phyloP scores from a whole-genome alignment of 2,329 filamentous ascomycete genomes.

The Pezizomycotina sp. region DNA sequence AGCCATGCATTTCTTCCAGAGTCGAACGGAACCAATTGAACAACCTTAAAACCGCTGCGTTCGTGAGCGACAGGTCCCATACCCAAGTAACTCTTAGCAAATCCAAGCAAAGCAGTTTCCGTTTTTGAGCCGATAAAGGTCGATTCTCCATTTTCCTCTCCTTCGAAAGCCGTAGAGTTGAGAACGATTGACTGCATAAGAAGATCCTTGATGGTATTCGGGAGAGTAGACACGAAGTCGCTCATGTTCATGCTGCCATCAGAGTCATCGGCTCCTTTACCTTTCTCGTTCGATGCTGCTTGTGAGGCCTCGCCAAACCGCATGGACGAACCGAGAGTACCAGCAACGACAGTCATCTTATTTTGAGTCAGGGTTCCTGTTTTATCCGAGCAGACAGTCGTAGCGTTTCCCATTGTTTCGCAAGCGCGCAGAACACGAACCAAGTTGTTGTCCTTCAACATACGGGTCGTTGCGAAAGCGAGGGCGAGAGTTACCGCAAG shows the following conservation, averaged over 20 bases:
- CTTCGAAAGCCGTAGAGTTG: slow-evolving; percentile 55
- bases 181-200: slow-evolving; percentile 48
- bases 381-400: slow-evolving; percentile 65
- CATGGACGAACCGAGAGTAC: slow-evolving; percentile 28
- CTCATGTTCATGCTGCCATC: slow-evolving; percentile 36
- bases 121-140: slow-evolving; percentile 62
- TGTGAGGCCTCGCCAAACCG: slow-evolving; percentile 23
- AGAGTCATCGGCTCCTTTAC: slow-evolving; percentile 28
- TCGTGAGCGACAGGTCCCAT: slow-evolving; percentile 46
- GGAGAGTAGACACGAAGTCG: slow-evolving; percentile 40
- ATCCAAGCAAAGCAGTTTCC: slow-evolving; percentile 56
- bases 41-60: slow-evolving; percentile 44
- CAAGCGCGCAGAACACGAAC: slow-evolving; percentile 52
- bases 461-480: slow-evolving; percentile 49
- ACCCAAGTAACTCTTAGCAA: slow-evolving; percentile 48
- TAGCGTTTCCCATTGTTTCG: slow-evolving; percentile 56
- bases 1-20: slow-evolving; percentile 54
- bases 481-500: slow-evolving; percentile 52
- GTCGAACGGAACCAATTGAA: slow-evolving; percentile 44
- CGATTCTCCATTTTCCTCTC: slow-evolving; percentile 41
- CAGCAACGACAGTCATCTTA: slow-evolving; percentile 32
- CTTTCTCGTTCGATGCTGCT: slow-evolving; percentile 23
- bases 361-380: slow-evolving; percentile 56
- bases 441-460: slow-evolving; percentile 54
- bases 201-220: slow-evolving; percentile 38